These are phyloP conservation scores for Skeletonema potamos DNA, from an alignment of 108 stramenopile species.

Conservation along the genomic window DNA sequence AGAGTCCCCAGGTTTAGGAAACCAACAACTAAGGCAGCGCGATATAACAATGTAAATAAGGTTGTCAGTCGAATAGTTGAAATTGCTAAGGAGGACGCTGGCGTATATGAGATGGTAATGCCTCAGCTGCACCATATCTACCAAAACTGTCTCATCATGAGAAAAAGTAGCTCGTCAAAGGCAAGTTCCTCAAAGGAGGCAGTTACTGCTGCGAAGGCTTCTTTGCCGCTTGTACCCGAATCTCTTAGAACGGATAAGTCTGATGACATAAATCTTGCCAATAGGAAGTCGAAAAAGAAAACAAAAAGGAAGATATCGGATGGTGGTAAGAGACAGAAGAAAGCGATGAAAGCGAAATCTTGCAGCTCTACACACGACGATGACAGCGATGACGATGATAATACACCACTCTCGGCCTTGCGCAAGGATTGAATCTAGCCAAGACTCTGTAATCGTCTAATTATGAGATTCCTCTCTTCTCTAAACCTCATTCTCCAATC, in stretches of 20 bases:
- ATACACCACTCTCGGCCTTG: too few relatives aligned
- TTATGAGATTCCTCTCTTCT: too few relatives aligned
- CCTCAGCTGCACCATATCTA: background rate
- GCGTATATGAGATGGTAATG: background rate
- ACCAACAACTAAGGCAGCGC: background rate
- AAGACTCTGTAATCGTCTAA: too few relatives aligned
- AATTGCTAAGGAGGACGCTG: background rate
- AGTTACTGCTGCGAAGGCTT: background rate
- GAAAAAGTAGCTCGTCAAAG: background rate
- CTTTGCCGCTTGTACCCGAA: background rate
- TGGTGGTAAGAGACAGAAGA: too few relatives aligned
- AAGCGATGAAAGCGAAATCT: too few relatives aligned
- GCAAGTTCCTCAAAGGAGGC: background rate
- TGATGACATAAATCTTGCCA: background rate
- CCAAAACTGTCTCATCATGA: background rate
- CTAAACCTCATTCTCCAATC: too few relatives aligned
- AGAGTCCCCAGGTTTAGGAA: too few relatives aligned
- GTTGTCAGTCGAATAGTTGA: background rate
- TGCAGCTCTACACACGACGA: too few relatives aligned
- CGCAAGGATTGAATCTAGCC: too few relatives aligned
- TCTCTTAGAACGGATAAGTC: background rate
- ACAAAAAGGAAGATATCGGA: too few relatives aligned
- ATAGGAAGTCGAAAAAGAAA: background rate
- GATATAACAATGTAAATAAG: background rate
- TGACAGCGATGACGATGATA: too few relatives aligned